A percentile compares a stretch with the other conserved stretches of the same genome.
phyloP scores from a whole-genome alignment of 305 asterid species.

The Euphrasia arctica region DNA sequence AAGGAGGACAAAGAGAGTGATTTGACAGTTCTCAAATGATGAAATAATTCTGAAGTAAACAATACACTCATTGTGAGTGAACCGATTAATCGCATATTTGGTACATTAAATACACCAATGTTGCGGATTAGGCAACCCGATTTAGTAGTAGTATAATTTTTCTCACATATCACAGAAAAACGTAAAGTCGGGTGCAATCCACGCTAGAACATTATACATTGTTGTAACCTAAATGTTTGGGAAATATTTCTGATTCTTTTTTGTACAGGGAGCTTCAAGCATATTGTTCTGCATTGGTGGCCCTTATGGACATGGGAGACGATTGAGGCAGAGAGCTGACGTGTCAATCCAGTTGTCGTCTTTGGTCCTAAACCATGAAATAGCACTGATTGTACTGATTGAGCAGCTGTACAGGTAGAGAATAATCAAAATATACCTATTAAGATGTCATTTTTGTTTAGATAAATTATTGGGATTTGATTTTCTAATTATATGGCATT shows the following conservation, averaged over 20 bases:
- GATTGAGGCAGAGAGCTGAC: conserved; percentile 64
- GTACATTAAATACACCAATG: too few species aligned
- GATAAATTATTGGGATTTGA: neutral
- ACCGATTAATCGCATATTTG: neutral
- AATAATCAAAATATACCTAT: neutral
- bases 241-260: conserved; percentile 19
- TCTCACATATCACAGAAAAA: too few species aligned
- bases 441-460: neutral
- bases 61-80: neutral
- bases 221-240: too few species aligned
- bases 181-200: too few species aligned
- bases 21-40: too few species aligned
- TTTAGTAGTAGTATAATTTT: too few species aligned
- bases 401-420: conserved; percentile 67
- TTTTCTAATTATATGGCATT: neutral
- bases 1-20: too few species aligned
- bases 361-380: conserved; percentile 78
- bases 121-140: too few species aligned
- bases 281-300: conserved; percentile 82
- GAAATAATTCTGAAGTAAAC: neutral
- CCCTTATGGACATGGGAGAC: conserved; percentile 81
- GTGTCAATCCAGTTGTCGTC: conserved; percentile 63
- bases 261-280: conserved; percentile 56
- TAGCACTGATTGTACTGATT: conserved; percentile 68
- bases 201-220: too few species aligned